Evolutionary conservation across 2,329 filamentous ascomycete genomes (phyloP), one percentile per base, ranked within the genome.

Genomic region (Aureobasidium sp.): DNA sequence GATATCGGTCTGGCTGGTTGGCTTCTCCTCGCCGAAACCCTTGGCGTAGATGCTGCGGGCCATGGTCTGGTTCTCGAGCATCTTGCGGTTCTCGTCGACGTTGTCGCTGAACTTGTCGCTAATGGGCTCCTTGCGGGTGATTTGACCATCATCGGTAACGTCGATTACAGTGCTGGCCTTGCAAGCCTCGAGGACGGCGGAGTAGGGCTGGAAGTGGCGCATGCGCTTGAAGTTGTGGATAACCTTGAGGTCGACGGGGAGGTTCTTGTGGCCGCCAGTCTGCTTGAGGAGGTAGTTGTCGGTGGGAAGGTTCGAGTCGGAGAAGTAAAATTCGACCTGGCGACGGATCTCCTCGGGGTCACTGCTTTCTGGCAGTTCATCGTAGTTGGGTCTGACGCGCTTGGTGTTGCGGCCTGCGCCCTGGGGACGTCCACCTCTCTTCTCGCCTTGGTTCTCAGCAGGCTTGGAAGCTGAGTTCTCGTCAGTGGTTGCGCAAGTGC

Each of bases 261-360:
- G 88, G 80, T 97, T 96, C 70, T 88, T 82, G 66, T 83, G 80
- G 62, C 93, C 93, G 42, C 86, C 88, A 61, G 90, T 89, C 70
- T 86, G 81, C 66, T 85, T 81, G 79, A 91, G 89, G 68, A 99
- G 82, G 78, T 90, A 96, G 74, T 91, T 89, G 77, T 99, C 95
- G 70, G 85, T 86, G 57, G 88, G 87, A 40, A 99, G 84, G 77
- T 97, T 97, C 70, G 87, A 89, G 74, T 95, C 89, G 70, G 89
- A 89, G 77, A 97, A 96, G 82, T 97, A 97, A 76, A 96, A 97
- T 73, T 97, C 91, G 69, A 96, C 90, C 88, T 95, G 92, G 71
- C 87, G 87, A 73, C 90, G 88, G 70, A 97, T 96, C 75, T 88
- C 84, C 27, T 80, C 81, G 1, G 89, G 89, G 74, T 97, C 90